Percentiles rank a stretch among this genome's conserved stretches.
Conservation (phyloP, 73 alveolate genomes). For the Tetrahymena elliotti region DNA sequence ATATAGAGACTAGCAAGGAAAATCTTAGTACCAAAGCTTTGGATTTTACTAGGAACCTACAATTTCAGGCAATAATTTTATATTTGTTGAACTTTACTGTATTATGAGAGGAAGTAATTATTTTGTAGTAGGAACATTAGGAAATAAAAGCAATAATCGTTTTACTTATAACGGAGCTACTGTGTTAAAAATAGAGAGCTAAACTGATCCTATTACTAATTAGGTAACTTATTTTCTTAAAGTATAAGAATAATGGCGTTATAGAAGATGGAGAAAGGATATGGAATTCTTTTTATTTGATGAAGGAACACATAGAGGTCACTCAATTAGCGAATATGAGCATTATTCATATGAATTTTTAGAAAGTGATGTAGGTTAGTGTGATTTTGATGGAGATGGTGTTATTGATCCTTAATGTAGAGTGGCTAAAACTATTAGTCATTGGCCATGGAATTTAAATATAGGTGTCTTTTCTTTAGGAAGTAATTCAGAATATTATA, state of each 20-base stretch:
- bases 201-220: not conserved
- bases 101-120: not conserved
- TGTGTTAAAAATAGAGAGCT: not conserved
- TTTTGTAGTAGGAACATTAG: not conserved
- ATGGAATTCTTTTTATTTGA: not conserved
- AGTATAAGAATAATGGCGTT: not conserved
- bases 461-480: not conserved
- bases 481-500: not conserved
- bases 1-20: not conserved
- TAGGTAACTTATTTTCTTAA: not conserved
- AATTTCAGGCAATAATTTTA: not conserved
- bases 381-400: not conserved
- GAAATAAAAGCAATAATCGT: not conserved
- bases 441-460: not conserved
- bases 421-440: not conserved
- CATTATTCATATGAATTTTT: not conserved
- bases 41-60: not conserved
- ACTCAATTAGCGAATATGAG: not conserved
- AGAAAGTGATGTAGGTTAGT: not conserved
- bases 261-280: not conserved
- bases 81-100: not conserved
- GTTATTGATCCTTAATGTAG: not conserved
- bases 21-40: not conserved
- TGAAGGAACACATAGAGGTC: not conserved
- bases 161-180: not conserved